Evolutionary conservation across 805 yeast species (phyloP).

Genomic region (Yamadazyma akitaensis): DNA sequence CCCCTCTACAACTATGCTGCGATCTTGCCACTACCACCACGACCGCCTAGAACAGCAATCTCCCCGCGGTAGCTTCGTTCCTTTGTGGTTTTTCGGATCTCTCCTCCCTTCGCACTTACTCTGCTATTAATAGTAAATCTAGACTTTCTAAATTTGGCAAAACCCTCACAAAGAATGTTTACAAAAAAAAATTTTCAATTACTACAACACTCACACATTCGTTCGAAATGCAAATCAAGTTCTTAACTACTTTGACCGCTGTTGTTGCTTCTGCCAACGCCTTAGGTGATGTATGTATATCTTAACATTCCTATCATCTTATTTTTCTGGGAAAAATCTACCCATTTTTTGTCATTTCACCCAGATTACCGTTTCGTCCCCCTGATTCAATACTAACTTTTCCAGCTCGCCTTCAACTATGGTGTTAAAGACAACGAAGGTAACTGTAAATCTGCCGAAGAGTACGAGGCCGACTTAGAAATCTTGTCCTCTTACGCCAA

Average conservation of each 20-base stretch:
- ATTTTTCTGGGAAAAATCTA: not conserved
- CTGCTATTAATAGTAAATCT: constrained; percentile 8
- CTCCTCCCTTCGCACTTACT: not conserved
- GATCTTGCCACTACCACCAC: too few relatives aligned
- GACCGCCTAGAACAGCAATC: too few relatives aligned
- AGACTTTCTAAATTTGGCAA: constrained; percentile 13
- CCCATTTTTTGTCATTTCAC: not conserved
- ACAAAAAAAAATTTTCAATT: constrained; percentile 13
- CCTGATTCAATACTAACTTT: constrained; percentile 8
- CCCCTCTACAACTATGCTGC: too few relatives aligned
- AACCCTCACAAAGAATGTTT: constrained; percentile 6
- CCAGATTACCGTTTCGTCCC: not conserved
- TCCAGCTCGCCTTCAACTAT: constrained; percentile 71
- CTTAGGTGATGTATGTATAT: constrained; percentile 48
- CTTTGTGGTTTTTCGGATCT: not conserved
- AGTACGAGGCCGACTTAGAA: constrained; percentile 67
- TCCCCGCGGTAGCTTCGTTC: not conserved
- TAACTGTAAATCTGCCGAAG: constrained; percentile 69
- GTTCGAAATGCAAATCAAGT: constrained; percentile 36
- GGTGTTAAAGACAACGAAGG: constrained; percentile 79
- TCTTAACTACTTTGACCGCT: constrained; percentile 46
- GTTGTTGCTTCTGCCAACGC: constrained; percentile 52
- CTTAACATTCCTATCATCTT: too few relatives aligned
- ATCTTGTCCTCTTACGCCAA: constrained; percentile 56
- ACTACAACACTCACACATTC: constrained; percentile 10